phyloP scores from a whole-genome alignment of 306 rosid genomes.

The Trichosanthes truncata region DNA sequence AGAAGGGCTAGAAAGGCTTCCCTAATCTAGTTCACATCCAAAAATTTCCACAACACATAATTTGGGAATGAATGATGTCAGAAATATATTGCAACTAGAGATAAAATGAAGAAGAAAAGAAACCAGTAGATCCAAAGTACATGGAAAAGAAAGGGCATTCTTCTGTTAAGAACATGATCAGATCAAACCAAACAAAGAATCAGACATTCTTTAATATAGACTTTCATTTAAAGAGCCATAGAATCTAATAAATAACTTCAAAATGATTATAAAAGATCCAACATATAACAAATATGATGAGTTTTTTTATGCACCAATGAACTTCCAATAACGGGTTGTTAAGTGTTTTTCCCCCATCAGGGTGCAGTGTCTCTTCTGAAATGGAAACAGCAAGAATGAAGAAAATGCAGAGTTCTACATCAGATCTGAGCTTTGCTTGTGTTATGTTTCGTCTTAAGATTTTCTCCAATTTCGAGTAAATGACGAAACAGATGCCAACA shows the following conservation, averaged over 20 bases:
- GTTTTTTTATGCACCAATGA: neutral
- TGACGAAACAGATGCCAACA: neutral
- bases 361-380: neutral
- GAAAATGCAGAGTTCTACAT: constrained; percentile 1
- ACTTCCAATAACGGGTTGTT: neutral
- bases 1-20: neutral
- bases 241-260: neutral
- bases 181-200: neutral
- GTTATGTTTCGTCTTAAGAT: neutral
- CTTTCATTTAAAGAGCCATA: neutral
- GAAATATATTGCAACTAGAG: neutral
- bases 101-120: neutral
- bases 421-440: neutral
- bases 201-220: neutral
- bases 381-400: neutral
- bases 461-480: neutral
- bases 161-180: neutral
- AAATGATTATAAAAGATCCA: neutral
- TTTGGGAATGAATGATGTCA: neutral
- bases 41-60: neutral
- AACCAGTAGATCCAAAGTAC: neutral
- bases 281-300: neutral
- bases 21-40: neutral
- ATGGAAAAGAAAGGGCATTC: neutral
- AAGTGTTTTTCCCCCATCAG: neutral